phyloP scores from a whole-genome alignment of 2,329 filamentous ascomycete genomes.

The Zymoseptoria tritici region DNA sequence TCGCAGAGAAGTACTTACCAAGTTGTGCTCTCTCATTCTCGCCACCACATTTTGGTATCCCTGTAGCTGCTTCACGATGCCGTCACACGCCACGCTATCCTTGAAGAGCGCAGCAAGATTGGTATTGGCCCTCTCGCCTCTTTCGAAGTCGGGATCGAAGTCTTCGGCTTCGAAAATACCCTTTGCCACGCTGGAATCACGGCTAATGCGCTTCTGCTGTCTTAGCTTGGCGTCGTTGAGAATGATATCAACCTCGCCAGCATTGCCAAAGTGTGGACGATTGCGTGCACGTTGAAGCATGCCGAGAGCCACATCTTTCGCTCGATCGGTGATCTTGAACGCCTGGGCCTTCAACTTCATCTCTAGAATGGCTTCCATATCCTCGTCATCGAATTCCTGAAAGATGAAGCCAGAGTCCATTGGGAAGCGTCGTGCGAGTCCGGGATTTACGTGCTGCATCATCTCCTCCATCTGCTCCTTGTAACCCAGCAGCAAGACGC shows the following conservation, averaged over 20 bases:
- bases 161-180: slow-evolving; percentile 41
- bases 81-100: slow-evolving; percentile 52
- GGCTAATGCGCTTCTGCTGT: slow-evolving; percentile 41
- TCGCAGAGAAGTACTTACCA: slow-evolving; percentile 21
- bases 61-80: slow-evolving; percentile 47
- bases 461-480: slow-evolving; percentile 61
- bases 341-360: slow-evolving; percentile 54
- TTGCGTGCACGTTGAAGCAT: slow-evolving; percentile 56
- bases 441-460: slow-evolving; percentile 68
- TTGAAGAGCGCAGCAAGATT: slow-evolving; percentile 51
- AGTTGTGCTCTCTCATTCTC: slow-evolving; percentile 43
- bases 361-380: slow-evolving; percentile 54
- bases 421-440: slow-evolving; percentile 59
- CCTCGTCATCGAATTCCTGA: slow-evolving; percentile 56
- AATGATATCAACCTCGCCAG: slow-evolving; percentile 65
- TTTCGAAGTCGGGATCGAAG: slow-evolving; percentile 54
- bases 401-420: slow-evolving; percentile 58
- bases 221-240: slow-evolving; percentile 50
- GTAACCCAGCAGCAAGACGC: slow-evolving; percentile 65
- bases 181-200: slow-evolving; percentile 19
- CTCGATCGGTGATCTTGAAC: slow-evolving; percentile 47
- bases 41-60: slow-evolving; percentile 48
- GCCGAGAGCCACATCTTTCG: slow-evolving; percentile 49
- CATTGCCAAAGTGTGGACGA: slow-evolving; percentile 63
- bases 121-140: slow-evolving; percentile 41